These are phyloP conservation scores for Rhododendron ferrugineum DNA, from an alignment of 148 eudicot species.

Conservation along the genomic window DNA sequence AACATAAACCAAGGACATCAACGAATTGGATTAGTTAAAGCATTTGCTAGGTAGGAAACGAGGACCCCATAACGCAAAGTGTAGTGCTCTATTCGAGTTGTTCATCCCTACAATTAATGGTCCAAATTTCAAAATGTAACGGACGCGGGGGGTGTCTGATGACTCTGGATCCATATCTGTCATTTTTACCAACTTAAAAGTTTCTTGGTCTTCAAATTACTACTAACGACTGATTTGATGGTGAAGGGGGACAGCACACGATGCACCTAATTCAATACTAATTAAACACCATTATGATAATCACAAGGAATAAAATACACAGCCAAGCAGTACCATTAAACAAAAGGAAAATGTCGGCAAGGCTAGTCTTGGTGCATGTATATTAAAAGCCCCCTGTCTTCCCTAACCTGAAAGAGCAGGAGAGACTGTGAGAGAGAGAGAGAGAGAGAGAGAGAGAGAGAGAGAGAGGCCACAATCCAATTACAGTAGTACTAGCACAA, in stretches of 20 bases:
- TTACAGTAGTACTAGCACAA: too few relatives aligned
- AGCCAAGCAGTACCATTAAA: background rate
- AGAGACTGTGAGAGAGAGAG: background rate
- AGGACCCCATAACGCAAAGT: too few relatives aligned
- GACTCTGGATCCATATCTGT: background rate
- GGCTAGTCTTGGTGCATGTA: too few relatives aligned
- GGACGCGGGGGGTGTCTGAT: background rate
- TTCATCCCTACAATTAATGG: too few relatives aligned
- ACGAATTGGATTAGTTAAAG: background rate
- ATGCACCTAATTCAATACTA: constrained; percentile 1
- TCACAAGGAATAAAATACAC: background rate
- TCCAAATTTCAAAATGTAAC: too few relatives aligned
- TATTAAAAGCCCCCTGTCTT: too few relatives aligned
- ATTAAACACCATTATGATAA: background rate
- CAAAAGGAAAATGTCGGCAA: background rate
- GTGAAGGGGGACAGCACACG: background rate
- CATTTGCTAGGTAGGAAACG: background rate
- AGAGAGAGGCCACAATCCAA: background rate
- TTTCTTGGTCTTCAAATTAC: background rate
- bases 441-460: too few relatives aligned
- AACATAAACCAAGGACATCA: background rate
- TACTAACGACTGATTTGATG: background rate
- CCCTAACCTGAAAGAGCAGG: background rate
- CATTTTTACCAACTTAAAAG: background rate
- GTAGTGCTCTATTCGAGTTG: too few relatives aligned